Percentiles rank a stretch among this genome's conserved stretches.
Evolutionary conservation across 2,329 filamentous ascomycete species (phyloP).

Genomic region (Verticillium dahliae): DNA sequence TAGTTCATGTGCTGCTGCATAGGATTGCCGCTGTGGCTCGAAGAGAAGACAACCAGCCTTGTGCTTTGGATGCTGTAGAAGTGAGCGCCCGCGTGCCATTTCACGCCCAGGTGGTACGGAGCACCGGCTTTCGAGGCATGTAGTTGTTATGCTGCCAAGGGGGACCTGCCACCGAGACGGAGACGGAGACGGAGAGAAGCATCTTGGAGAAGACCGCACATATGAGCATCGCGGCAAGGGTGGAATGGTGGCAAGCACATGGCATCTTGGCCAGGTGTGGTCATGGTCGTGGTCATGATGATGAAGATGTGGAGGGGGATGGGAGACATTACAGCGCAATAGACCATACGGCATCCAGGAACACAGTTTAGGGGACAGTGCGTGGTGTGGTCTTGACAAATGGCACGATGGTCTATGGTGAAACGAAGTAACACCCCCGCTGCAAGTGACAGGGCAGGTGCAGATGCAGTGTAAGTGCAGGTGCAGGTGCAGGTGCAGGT

Average conservation of each 20-base stretch:
- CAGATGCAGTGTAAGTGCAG: not conserved
- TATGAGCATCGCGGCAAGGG: not conserved
- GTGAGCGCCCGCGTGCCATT: not conserved
- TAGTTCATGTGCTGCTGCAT: not conserved
- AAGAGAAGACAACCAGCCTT: not conserved
- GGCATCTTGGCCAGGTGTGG: not conserved
- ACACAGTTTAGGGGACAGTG: not conserved
- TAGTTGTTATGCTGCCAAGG: not conserved
- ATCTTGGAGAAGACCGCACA: not conserved
- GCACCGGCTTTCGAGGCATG: not conserved
- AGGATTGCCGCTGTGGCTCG: not conserved
- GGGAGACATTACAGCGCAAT: not conserved
- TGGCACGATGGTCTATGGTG: not conserved
- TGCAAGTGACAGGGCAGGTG: not conserved
- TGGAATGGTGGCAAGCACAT: not conserved
- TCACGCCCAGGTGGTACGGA: not conserved
- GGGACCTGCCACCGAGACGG: not conserved
- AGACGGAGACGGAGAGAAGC: not conserved
- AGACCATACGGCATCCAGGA: not conserved
- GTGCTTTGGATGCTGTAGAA: not conserved
- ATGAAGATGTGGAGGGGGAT: not conserved
- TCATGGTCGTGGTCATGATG: not conserved
- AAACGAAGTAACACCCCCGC: not conserved
- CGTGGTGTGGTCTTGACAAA: not conserved
- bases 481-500: not conserved